Base-by-base conservation (phyloP, 805 yeast genomes). In the Wickerhamomyces silvicola region DNA sequence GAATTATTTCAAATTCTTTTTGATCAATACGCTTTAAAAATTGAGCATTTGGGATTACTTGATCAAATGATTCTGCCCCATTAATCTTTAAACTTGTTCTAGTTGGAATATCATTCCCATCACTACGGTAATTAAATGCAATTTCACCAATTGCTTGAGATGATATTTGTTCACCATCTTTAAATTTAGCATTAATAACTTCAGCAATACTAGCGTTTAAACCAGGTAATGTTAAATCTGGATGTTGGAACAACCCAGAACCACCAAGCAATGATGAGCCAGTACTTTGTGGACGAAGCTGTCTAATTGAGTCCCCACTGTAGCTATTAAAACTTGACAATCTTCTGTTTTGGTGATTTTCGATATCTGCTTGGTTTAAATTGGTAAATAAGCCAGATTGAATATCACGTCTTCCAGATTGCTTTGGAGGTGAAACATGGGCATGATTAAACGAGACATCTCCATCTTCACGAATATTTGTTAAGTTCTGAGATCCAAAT, bases 201-300 rank as follows among this genome's bases (percentile, higher is more conserved):
- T 90, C 97, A n/a, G 92, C 88, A 41, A 87, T 64, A 28, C 94
- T 81, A 3, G 88, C 78, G 46, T 80, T 84, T 43, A 90, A 63
- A 3, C 92, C 94, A n/a, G 75, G 70, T 27, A 48, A 37, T 10
- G 70, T 59, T 45, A 67, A 52, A 18, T 71, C 64, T 22, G 78
- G 69, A 50, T 73, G 81, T 40, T 63, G 71, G 51, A 67, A 62
- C 38, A 61, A 49, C 3, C 59, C 56, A 28, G 56, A 52, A 33
- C 50, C 51, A 15, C 60, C 56, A 18, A 56, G 30, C 8, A 58
- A 29, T 4, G 67, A 54, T 6, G 67, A 59, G 5, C 72, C 71
- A 14, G 74, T 66, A 10, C 43, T 39, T 37, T 69, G 74, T 16
- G 72, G 63, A 33, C 62, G 62, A 32, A 66, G 48, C 18, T 46